These are phyloP conservation scores for Candida railenensis DNA, from an alignment of 805 yeast species.

Conservation along the genomic window DNA sequence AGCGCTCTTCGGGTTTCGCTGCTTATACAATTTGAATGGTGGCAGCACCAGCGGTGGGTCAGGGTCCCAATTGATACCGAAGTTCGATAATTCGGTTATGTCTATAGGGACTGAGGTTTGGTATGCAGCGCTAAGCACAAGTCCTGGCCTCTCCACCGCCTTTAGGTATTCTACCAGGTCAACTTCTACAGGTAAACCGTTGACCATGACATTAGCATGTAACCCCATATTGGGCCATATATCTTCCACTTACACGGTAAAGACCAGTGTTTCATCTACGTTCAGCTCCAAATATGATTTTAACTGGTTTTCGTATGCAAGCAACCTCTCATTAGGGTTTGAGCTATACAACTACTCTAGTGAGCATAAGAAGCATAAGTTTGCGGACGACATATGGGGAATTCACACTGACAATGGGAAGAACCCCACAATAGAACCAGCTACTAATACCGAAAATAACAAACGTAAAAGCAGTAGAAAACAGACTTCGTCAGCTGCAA, in stretches of 20 bases:
- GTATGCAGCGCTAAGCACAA: constrained; percentile 79
- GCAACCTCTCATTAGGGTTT: constrained; percentile 82
- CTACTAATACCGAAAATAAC: background rate
- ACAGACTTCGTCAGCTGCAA: no score
- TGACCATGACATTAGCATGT: constrained; percentile 80
- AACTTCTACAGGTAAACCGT: constrained; percentile 82
- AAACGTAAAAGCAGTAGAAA: no score
- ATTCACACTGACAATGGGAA: no score
- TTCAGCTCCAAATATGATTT: constrained; percentile 85
- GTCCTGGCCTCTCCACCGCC: constrained; percentile 88
- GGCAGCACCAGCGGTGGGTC: constrained; percentile 5
- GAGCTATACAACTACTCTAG: constrained; percentile 63
- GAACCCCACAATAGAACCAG: background rate
- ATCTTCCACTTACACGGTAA: constrained; percentile 83
- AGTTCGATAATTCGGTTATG: constrained; percentile 60
- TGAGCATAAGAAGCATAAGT: background rate
- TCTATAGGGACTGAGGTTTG: constrained; percentile 85
- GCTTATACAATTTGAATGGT: constrained; percentile 65
- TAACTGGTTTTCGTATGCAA: constrained; percentile 85
- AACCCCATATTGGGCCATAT: constrained; percentile 91
- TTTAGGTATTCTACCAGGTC: constrained; percentile 82
- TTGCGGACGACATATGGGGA: constrained; percentile 1
- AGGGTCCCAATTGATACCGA: constrained; percentile 39
- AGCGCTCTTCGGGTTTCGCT: constrained; percentile 75
- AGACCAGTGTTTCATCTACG: constrained; percentile 71